These are phyloP conservation scores for Diaporthe batatas DNA, from an alignment of 2,329 filamentous ascomycete genomes.

Conservation along the genomic window DNA sequence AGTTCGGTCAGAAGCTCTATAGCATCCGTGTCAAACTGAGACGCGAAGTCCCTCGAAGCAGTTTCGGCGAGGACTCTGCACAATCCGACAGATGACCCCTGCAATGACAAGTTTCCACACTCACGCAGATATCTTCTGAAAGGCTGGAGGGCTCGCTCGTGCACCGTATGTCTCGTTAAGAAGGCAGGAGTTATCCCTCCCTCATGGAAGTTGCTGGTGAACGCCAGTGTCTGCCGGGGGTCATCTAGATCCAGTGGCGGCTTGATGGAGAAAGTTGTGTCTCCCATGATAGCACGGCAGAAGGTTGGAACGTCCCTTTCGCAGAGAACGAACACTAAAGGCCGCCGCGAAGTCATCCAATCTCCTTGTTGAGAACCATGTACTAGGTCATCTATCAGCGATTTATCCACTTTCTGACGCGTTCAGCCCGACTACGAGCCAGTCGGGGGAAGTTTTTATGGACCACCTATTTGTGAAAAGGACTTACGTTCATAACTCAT, in stretches of 20 bases:
- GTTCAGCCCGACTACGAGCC: too few relatives aligned
- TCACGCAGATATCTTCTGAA: background rate
- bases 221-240: background rate
- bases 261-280: background rate
- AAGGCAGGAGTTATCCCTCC: background rate
- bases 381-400: background rate
- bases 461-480: background rate
- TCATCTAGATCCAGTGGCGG: background rate
- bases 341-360: rapidly evolving
- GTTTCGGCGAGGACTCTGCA: background rate
- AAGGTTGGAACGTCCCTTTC: background rate
- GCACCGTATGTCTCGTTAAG: background rate
- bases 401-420: too few relatives aligned
- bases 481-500: slow-evolving; percentile 2
- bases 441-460: too few relatives aligned
- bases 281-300: slow-evolving; percentile 18
- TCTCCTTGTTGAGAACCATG: rapidly evolving
- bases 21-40: background rate
- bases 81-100: background rate
- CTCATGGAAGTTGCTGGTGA: background rate
- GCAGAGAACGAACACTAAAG: background rate
- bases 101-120: background rate
- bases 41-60: background rate
- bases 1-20: background rate
- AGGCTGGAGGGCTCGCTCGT: background rate